phyloP scores from a whole-genome alignment of 768 basidiomycete genomes.

The Psilocybe sp. region DNA sequence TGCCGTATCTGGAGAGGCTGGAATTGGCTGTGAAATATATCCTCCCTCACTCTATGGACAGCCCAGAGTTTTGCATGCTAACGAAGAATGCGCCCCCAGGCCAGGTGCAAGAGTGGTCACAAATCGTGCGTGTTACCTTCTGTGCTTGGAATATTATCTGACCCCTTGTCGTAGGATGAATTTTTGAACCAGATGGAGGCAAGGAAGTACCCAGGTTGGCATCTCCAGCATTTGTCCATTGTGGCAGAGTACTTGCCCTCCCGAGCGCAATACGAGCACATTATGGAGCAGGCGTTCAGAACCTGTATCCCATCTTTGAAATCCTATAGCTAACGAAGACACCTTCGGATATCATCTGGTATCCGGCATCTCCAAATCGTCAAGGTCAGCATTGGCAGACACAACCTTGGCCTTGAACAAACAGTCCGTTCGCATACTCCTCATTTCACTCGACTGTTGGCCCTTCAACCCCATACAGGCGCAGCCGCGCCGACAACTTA shows the following conservation, averaged over 20 bases:
- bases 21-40: conserved; percentile 39
- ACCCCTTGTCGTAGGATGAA: conserved; percentile 18
- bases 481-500: too few species aligned
- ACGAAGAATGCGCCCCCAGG: not conserved
- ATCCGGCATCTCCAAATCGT: not conserved
- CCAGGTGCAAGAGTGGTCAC: conserved; percentile 18
- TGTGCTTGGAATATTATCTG: conserved; percentile 2
- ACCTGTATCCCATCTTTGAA: conserved; percentile 29
- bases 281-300: conserved; percentile 30
- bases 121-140: conserved; percentile 23
- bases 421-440: too few species aligned
- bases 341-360: not conserved
- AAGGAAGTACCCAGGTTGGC: conserved; percentile 28
- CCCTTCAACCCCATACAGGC: too few species aligned
- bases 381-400: too few species aligned
- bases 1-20: conserved; percentile 31
- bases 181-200: conserved; percentile 34
- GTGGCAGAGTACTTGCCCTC: conserved; percentile 29
- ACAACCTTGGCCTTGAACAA: too few species aligned
- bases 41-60: conserved; percentile 23
- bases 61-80: conserved; percentile 4
- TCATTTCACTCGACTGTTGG: too few species aligned
- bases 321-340: conserved; percentile 10
- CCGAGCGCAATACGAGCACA: conserved; percentile 24
- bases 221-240: conserved; percentile 28